Evolutionary conservation across 768 basidiomycete species (phyloP), one percentile per base, ranked within the genome.

Genomic region (Suillus occidentalis): DNA sequence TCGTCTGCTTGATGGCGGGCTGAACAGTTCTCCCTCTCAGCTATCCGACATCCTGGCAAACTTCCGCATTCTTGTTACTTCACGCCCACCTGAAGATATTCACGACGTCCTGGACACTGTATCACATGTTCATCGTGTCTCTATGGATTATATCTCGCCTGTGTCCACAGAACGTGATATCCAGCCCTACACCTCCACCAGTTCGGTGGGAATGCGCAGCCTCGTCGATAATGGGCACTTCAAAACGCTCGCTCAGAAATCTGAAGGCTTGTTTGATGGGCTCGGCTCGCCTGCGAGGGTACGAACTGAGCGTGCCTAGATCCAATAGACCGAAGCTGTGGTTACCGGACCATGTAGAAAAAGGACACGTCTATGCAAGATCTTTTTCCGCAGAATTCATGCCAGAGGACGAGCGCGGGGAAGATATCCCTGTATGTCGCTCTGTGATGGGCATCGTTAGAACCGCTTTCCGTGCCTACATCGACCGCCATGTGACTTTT

Each of bases 21-120:
- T 31, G 31, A 31, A 31, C 31, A 31, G 3, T 31, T 31, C 31
- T 31, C 31, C 31, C 61, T 25, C n/a, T 12, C 50, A 58, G 16
- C 36, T 9, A n/a, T 2, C 18, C 40, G 6, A n/a, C 8, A 34
- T 62, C 25, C 31, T 67, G 60, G 2, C 63, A 66, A 3, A 52
- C 68, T 6, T 67, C 34, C 60, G 70, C 16, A 67, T 72, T 25
- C 59, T 72, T 14, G 40, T 72, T 36, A 68, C 71, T 9, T 66
- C 65, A 16, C 68, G 68, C 4, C 52, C 37, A n/a, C 39, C 62
- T 0, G 18, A 58, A 0, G 62, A 66, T 37, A 60, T 72, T 16
- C 25, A 59, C 18, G 49, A 47, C 13, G 60, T n/a, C 14, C 65
- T 72, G 31, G 60, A 67, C 12, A 42, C 55, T 6, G 49, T 25